A percentile compares a stretch with the other conserved stretches of the same genome.
These are phyloP conservation scores for Euphorbia corollata DNA, from an alignment of 441 rosid species.

Conservation along the genomic window DNA sequence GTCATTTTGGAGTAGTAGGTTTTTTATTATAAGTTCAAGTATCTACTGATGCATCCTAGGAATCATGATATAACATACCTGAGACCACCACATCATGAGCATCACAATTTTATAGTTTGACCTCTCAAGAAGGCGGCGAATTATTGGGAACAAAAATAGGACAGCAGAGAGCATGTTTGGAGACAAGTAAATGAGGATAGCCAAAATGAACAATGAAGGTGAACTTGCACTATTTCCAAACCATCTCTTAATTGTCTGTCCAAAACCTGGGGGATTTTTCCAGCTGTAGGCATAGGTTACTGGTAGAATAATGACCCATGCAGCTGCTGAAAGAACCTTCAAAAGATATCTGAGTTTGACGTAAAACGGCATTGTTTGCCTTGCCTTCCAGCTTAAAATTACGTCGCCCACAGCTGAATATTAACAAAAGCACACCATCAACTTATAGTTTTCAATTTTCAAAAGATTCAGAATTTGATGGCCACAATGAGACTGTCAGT, in stretches of 20 bases:
- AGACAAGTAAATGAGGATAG: constrained; percentile 73
- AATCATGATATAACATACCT: constrained; percentile 39
- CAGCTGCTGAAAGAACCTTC: constrained; percentile 87
- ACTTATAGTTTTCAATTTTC: background rate
- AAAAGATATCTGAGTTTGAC: constrained; percentile 95
- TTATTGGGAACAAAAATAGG: constrained; percentile 74
- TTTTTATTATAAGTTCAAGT: too few relatives aligned
- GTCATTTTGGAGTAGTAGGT: too few relatives aligned
- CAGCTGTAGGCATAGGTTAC: constrained; percentile 87
- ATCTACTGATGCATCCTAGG: background rate
- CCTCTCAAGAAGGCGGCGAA: constrained; percentile 93
- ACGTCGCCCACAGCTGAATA: constrained; percentile 88
- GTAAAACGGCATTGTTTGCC: constrained; percentile 71
- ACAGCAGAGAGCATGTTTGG: constrained; percentile 89
- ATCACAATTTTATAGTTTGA: constrained; percentile 78
- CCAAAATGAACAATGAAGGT: constrained; percentile 73
- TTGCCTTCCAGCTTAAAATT: constrained; percentile 88
- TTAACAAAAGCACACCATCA: constrained; percentile 11
- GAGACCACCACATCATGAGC: constrained; percentile 99
- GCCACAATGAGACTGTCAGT: background rate
- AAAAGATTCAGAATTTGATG: background rate
- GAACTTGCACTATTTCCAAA: constrained; percentile 68
- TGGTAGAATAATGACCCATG: constrained; percentile 91
- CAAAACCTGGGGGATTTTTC: constrained; percentile 84
- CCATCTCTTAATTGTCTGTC: constrained; percentile 87